Base-by-base conservation (phyloP, 2,329 filamentous ascomycete genomes). In the Claviceps sp. region DNA sequence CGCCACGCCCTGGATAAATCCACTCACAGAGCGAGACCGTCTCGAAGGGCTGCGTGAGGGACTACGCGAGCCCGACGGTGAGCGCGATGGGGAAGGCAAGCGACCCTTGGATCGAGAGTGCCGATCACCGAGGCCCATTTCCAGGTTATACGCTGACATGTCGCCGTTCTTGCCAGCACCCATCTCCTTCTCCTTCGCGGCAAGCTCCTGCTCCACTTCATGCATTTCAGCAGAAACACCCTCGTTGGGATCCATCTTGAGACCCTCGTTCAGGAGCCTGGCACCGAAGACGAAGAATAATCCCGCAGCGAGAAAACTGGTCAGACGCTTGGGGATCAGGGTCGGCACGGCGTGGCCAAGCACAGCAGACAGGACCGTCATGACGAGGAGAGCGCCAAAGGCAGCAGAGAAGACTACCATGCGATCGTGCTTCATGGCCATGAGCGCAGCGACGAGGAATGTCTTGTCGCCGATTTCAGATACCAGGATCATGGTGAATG, bases 401-500 rank as follows among this genome's bases (percentile, higher is more conserved):
- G 93, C 93, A 7, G 93, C 89, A 2, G 88, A 86, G 70, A 98
- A 98, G 55, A 98, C 93, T 13, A 97, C 78, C 57, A 95, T 73
- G 50, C 93, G 85, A 55, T 93, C 86, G 62, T 98, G 91, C 66
- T 95, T 93, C 93, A 98, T 98, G 13, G 93, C 93, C 93, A 98
- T 98, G 17, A 98, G 79, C 7, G 90, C 91, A 6, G 93, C 93
- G 22, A 98, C 88, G 44, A 98, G 77, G 73, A 98, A 98, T 0
- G 93, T 98, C 72, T 98, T 98, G 78, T 98, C 93, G 56, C 93
- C 93, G 61, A 98, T 82, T 67, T 98, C 93, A 46, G 91, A 96
- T 60, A 97, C 85, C 56, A 97, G 74, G 61, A 98, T 98, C 93
- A 97, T 98, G 53, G 90, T 91, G 54, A 96, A 82, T 16, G 93